Evolutionary conservation across 805 yeast species (phyloP), one percentile per base, ranked within the genome.

Genomic region (Spathaspora sp.): DNA sequence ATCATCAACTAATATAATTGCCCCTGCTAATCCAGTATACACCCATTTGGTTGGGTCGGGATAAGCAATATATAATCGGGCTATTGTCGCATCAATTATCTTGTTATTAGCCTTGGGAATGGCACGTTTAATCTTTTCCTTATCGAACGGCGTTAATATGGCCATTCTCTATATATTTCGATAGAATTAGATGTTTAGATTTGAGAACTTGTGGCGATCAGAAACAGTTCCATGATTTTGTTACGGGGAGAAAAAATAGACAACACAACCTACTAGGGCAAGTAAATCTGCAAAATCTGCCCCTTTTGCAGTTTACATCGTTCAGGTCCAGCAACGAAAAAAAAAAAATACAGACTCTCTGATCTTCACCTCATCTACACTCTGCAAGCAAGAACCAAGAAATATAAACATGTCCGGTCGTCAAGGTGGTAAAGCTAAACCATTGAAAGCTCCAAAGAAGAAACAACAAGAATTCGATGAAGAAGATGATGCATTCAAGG

Each of bases 391-490:
- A 14, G 3, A 35, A 35, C 17, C 18, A 35, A 35, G 6, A 29
- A 29, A 10, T 11, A 29, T 12, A 4, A 65, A 43, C 44, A 90
- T 91, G 97, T 90, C 97, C 48, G 91, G 96, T 63, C 91, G 97
- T 77, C 97, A 92, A 79, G 97, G 97, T 67, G 97, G 97, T 65
- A 92, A 92, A 70, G 84, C 92, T 54, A 92, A 92, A 83, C 97
- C 91, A 75, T 77, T 87, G 60, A 87, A 87, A 81, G 84, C 83
- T 8, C 87, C 93, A 60, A 93, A 89, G 86, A 90, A 90, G 81
- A 80, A 81, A 64, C 77, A 76, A 51, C 87, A 85, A 55, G 90
- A 86, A 29, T 68, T 73, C 55, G 96, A 91, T 68, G 97, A 92
- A 1, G 97, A 92, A 53, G 97, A 91, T 57, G 50, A 78, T 28